Conservation (phyloP, 768 basidiomycete genomes). For the Kwoniella europaea region DNA sequence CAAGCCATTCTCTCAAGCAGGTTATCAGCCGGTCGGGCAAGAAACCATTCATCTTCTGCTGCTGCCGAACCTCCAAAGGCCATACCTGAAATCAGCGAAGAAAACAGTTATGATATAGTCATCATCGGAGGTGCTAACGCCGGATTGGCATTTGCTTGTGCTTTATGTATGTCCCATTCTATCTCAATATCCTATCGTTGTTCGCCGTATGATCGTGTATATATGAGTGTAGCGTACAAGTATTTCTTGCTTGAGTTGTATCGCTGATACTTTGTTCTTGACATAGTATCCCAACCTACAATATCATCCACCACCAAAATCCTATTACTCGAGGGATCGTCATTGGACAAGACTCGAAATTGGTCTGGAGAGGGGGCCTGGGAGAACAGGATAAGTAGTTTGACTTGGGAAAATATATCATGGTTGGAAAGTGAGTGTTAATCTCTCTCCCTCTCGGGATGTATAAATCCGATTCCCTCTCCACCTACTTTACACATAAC, state of each 20-base stretch:
- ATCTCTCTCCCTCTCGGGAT: neutral
- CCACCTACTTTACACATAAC: neutral
- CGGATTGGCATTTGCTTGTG: constrained; percentile 85
- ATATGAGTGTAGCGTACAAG: neutral
- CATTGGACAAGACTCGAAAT: constrained; percentile 68
- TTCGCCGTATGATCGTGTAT: neutral
- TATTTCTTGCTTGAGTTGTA: too few species aligned
- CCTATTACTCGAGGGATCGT: constrained; percentile 79
- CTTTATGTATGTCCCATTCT: constrained; percentile 66
- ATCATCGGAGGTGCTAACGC: constrained; percentile 94
- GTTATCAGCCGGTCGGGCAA: neutral
- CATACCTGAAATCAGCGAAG: constrained; percentile 30
- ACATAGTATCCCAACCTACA: constrained; percentile 64
- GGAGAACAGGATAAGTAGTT: constrained; percentile 58
- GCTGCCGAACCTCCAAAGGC: neutral
- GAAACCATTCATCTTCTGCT: neutral
- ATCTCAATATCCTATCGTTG: neutral
- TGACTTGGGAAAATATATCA: constrained; percentile 57
- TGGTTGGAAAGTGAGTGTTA: constrained; percentile 55
- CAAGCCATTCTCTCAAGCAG: neutral
- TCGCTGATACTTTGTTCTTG: neutral
- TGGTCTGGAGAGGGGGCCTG: constrained; percentile 64
- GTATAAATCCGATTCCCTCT: neutral
- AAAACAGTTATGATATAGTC: constrained; percentile 73
- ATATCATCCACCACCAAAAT: constrained; percentile 67